phyloP scores from a whole-genome alignment of 2,329 filamentous ascomycete genomes.

The Thielaviopsis musarum region DNA sequence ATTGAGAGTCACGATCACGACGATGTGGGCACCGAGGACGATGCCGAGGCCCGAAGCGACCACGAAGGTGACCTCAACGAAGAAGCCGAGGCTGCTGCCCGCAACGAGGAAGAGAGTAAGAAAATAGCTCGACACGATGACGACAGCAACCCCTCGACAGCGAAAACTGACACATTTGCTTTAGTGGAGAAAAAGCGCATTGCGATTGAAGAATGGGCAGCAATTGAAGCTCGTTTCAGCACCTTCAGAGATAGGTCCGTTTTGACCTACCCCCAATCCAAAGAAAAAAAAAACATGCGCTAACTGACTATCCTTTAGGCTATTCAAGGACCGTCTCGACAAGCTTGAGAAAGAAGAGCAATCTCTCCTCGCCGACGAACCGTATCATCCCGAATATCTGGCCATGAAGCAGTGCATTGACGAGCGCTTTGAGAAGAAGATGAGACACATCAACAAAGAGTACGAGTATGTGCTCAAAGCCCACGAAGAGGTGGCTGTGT shows the following conservation, averaged over 20 bases:
- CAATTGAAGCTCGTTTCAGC: conserved; percentile 78
- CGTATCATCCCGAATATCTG: conserved; percentile 81
- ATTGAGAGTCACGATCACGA: conserved; percentile 7
- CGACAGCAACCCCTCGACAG: neutral
- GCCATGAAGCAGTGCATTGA: conserved; percentile 81
- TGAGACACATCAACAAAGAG: conserved; percentile 58
- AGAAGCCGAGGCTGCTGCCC: conserved; percentile 40
- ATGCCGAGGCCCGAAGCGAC: conserved; percentile 15
- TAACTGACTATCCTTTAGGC: conserved; percentile 30
- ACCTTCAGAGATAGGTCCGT: conserved; percentile 63
- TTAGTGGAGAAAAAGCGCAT: conserved; percentile 61
- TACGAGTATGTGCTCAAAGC: conserved; percentile 58
- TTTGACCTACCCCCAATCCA: neutral
- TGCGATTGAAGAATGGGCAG: conserved; percentile 62
- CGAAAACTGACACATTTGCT: conserved; percentile 16
- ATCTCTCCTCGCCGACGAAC: conserved; percentile 39
- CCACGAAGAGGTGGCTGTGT: conserved; percentile 57
- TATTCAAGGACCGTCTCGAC: conserved; percentile 77
- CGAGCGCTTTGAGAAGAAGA: conserved; percentile 63
- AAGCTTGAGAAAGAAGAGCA: conserved; percentile 57
- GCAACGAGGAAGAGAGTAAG: conserved; percentile 50
- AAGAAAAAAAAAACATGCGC: neutral
- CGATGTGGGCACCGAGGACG: conserved; percentile 19
- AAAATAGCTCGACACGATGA: conserved; percentile 4
- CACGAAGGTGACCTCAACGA: conserved; percentile 28